A percentile compares a stretch with the other conserved stretches of the same genome.
Conservation (phyloP, 257 asterid species). For the Parsonsia alboflavescens region DNA sequence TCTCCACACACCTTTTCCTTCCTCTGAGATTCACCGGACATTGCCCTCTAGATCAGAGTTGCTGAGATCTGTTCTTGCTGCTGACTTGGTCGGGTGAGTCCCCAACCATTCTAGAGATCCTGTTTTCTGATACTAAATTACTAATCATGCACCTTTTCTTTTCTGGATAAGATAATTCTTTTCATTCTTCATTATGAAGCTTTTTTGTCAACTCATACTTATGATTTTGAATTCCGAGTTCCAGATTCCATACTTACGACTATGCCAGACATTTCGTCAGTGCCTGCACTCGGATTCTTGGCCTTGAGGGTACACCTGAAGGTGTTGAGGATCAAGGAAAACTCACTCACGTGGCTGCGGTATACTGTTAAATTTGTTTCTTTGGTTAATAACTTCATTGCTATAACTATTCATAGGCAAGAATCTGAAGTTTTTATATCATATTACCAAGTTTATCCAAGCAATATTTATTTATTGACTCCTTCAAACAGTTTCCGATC, state of each 20-base stretch:
- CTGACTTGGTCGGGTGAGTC: conserved; percentile 84
- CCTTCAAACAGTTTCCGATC: conserved; percentile 71
- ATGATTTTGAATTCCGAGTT: conserved; percentile 7
- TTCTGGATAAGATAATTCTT: neutral
- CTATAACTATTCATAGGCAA: neutral
- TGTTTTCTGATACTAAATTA: neutral
- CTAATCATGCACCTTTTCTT: neutral
- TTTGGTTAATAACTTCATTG: neutral
- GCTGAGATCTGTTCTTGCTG: conserved; percentile 77
- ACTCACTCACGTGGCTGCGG: conserved; percentile 93
- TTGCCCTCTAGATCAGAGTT: conserved; percentile 80
- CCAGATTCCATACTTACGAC: conserved; percentile 85
- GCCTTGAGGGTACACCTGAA: conserved; percentile 95
- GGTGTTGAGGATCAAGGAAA: conserved; percentile 95
- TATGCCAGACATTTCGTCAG: conserved; percentile 92
- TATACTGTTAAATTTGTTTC: conserved; percentile 11
- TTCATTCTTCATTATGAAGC: neutral
- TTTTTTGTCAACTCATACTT: neutral
- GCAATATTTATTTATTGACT: neutral
- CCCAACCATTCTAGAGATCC: conserved; percentile 1
- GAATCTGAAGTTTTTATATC: neutral
- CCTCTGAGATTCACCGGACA: conserved; percentile 83
- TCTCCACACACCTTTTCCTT: conserved; percentile 91
- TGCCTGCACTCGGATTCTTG: conserved; percentile 91
- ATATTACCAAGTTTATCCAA: neutral